Percentiles rank a stretch among this genome's conserved stretches.
Evolutionary conservation across 257 asterid species (phyloP).

Genomic region (Agastache rugosa): DNA sequence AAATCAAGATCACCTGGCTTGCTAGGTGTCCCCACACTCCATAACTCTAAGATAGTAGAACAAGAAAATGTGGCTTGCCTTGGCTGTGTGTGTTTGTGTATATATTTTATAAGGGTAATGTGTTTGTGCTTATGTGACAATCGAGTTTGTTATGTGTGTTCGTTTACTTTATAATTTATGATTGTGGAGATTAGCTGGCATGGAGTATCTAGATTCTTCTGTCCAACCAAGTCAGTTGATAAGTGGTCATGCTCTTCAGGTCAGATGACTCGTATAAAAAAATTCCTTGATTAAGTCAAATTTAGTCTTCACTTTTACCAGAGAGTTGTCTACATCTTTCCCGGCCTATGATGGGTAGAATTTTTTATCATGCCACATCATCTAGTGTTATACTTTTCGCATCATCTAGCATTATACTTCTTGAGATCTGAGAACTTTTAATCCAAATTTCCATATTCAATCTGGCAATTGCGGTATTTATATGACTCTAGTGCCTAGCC

Average conservation of each 20-base stretch:
- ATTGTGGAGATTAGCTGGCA: background rate
- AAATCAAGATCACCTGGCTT: background rate
- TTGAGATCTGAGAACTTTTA: background rate
- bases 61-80: background rate
- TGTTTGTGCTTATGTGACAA: background rate
- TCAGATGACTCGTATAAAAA: background rate
- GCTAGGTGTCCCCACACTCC: background rate
- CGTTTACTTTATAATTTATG: background rate
- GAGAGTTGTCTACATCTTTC: background rate
- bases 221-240: conserved; percentile 4
- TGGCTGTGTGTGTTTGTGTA: background rate
- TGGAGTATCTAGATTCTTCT: background rate
- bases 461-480: background rate
- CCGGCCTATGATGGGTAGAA: background rate
- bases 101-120: background rate
- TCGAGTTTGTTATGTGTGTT: background rate
- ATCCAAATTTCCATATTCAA: background rate
- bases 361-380: conserved; percentile 5
- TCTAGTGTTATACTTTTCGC: background rate
- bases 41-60: background rate
- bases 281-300: background rate
- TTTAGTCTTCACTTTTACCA: conserved; percentile 4
- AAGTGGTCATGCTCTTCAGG: conserved; percentile 4
- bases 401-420: no score
- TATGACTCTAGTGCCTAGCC: background rate